Percentiles rank a stretch among this genome's conserved stretches.
Conservation (phyloP, 2,329 filamentous ascomycete genomes). For the Bipolaris cookei region DNA sequence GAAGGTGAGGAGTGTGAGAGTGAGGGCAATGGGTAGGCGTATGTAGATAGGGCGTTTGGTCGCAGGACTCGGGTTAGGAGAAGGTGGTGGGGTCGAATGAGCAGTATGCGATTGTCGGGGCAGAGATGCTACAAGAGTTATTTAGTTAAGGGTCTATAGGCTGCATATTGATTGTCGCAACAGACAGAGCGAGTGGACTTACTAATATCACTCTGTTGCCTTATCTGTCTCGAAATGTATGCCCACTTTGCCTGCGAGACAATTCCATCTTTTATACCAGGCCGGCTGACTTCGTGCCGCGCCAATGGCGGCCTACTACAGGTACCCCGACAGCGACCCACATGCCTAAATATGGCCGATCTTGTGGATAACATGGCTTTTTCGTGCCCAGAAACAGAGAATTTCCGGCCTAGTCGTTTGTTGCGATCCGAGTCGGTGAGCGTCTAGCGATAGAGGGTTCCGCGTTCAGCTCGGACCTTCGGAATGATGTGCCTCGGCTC, state of each 20-base stretch:
- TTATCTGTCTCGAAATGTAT: conserved; percentile 11
- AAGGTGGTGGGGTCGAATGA: conserved; percentile 15
- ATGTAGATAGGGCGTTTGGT: conserved; percentile 32
- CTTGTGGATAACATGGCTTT: conserved; percentile 35
- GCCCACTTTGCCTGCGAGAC: conserved; percentile 3
- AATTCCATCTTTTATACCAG: conserved; percentile 23
- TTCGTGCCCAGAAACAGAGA: conserved; percentile 22
- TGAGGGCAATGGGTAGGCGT: conserved; percentile 54
- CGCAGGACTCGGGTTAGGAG: conserved; percentile 1
- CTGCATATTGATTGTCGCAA: neutral
- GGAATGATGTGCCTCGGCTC: conserved; percentile 24
- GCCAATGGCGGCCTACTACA: conserved; percentile 9
- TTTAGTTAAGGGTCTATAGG: neutral
- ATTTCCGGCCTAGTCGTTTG: conserved; percentile 10
- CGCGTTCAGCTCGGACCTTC: conserved; percentile 22
- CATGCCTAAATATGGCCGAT: conserved; percentile 35
- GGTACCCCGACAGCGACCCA: conserved; percentile 22
- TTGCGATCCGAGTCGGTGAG: conserved; percentile 22
- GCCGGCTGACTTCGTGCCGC: conserved; percentile 32
- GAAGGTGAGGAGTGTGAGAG: conserved; percentile 56
- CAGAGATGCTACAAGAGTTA: neutral
- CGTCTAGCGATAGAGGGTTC: conserved; percentile 10
- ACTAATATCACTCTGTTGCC: conserved; percentile 27
- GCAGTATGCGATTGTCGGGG: conserved; percentile 12
- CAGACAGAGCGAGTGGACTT: conserved; percentile 11